A percentile compares a stretch with the other conserved stretches of the same genome.
Conservation (phyloP, 805 yeast genomes). For the Zygosaccharomyces bisporus region DNA sequence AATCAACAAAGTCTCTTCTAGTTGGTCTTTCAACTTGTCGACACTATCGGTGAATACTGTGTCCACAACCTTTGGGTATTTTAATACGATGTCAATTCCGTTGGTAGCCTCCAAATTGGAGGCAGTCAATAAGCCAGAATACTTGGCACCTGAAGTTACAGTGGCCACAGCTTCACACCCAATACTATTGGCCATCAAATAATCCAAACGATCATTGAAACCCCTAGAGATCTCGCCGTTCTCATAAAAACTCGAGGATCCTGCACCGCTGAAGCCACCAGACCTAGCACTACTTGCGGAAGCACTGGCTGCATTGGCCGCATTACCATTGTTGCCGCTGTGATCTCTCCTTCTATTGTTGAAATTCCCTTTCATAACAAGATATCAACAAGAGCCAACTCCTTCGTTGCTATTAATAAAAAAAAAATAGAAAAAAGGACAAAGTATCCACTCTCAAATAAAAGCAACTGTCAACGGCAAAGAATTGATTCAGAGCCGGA, state of each 20-base stretch:
- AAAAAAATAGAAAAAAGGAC: neutral
- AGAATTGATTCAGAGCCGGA: conserved; percentile 2
- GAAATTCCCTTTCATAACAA: conserved; percentile 19
- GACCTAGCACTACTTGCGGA: conserved; percentile 7
- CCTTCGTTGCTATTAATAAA: neutral
- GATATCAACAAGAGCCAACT: neutral
- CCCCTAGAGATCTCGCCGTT: conserved; percentile 30
- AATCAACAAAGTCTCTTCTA: conserved; percentile 28
- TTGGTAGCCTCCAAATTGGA: conserved; percentile 41
- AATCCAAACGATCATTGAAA: conserved; percentile 55
- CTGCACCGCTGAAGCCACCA: conserved; percentile 8
- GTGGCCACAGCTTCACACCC: conserved; percentile 59
- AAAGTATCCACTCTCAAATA: neutral
- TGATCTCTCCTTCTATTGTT: conserved; percentile 17
- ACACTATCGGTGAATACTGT: conserved; percentile 36
- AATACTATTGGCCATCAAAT: conserved; percentile 52
- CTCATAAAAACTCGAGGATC: conserved; percentile 22
- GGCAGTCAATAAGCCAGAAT: conserved; percentile 56
- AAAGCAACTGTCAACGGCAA: conserved; percentile 1
- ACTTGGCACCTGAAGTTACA: conserved; percentile 55
- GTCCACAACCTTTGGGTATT: conserved; percentile 45
- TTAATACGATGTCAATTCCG: conserved; percentile 55
- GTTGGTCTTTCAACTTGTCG: conserved; percentile 27
- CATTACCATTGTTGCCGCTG: conserved; percentile 8
- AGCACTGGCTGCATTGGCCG: conserved; percentile 3